Conservation (phyloP, 2,329 filamentous ascomycete genomes). For the Celoporthe dispersa region DNA sequence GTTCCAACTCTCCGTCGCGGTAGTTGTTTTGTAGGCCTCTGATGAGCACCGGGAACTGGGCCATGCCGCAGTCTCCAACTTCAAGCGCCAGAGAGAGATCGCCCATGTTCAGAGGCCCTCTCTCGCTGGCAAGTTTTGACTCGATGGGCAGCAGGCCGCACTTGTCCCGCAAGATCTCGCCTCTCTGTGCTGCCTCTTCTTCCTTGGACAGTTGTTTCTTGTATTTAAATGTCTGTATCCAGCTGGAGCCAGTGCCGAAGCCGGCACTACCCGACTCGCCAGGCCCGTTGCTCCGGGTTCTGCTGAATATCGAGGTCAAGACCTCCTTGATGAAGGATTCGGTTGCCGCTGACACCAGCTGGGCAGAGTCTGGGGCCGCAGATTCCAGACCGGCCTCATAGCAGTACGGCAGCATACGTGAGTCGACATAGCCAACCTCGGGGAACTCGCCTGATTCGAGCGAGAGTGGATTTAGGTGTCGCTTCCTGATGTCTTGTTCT, state of each 20-base stretch:
- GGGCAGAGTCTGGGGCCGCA: slow-evolving; percentile 62
- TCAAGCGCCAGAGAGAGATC: slow-evolving; percentile 79
- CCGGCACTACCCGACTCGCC: slow-evolving; percentile 65
- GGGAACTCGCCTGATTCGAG: slow-evolving; percentile 73
- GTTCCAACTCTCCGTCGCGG: slow-evolving; percentile 76
- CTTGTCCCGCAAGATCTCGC: slow-evolving; percentile 74
- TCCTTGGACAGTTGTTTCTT: slow-evolving; percentile 74
- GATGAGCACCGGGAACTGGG: slow-evolving; percentile 76
- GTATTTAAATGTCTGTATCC: slow-evolving; percentile 82
- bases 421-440: slow-evolving; percentile 65
- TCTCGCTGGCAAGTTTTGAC: slow-evolving; percentile 72
- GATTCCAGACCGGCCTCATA: slow-evolving; percentile 67
- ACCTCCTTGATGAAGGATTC: slow-evolving; percentile 72
- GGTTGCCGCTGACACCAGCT: slow-evolving; percentile 67
- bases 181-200: slow-evolving; percentile 73
- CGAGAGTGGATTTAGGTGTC: slow-evolving; percentile 66
- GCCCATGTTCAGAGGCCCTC: slow-evolving; percentile 74
- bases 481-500: slow-evolving; percentile 70
- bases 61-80: slow-evolving; percentile 75
- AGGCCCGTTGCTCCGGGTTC: slow-evolving; percentile 67
- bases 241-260: slow-evolving; percentile 67
- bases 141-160: slow-evolving; percentile 81
- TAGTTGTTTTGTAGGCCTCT: slow-evolving; percentile 73
- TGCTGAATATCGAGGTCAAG: slow-evolving; percentile 65
- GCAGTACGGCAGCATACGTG: slow-evolving; percentile 70